These are phyloP conservation scores for Pseudocercospora vitis DNA, from an alignment of 2,329 filamentous ascomycete species.

Conservation along the genomic window DNA sequence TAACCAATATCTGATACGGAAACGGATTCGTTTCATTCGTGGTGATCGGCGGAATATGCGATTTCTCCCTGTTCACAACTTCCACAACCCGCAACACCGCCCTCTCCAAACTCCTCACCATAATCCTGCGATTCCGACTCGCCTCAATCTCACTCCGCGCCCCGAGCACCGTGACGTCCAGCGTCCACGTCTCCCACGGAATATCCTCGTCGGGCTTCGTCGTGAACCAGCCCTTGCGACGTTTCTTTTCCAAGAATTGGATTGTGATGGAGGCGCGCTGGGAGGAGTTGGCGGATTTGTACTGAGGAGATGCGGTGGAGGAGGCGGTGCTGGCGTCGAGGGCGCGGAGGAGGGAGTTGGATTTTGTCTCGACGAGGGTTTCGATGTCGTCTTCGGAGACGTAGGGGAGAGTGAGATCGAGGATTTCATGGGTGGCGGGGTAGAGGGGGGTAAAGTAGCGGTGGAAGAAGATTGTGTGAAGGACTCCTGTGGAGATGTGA, in stretches of 20 bases:
- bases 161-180: constrained; percentile 90
- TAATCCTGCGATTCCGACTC: constrained; percentile 82
- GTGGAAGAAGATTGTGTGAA: constrained; percentile 98
- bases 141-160: constrained; percentile 84
- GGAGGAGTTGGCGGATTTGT: constrained; percentile 32
- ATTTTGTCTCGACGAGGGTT: constrained; percentile 87
- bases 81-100: constrained; percentile 87
- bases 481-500: constrained; percentile 63
- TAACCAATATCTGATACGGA: constrained; percentile 87
- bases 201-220: constrained; percentile 83
- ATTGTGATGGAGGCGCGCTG: constrained; percentile 76
- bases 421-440: constrained; percentile 81
- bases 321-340: constrained; percentile 55
- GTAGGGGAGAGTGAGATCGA: constrained; percentile 85
- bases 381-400: constrained; percentile 89
- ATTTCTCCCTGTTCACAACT: constrained; percentile 83
- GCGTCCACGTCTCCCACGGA: constrained; percentile 94
- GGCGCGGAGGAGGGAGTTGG: constrained; percentile 74
- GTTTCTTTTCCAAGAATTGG: constrained; percentile 91
- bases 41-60: constrained; percentile 95
- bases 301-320: constrained; percentile 33
- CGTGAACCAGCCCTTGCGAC: constrained; percentile 76
- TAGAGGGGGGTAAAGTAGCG: constrained; percentile 88
- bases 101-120: constrained; percentile 84
- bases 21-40: constrained; percentile 91